Evolutionary conservation across 768 basidiomycete genomes (phyloP).

Genomic region (Pleurotus ostreatus): DNA sequence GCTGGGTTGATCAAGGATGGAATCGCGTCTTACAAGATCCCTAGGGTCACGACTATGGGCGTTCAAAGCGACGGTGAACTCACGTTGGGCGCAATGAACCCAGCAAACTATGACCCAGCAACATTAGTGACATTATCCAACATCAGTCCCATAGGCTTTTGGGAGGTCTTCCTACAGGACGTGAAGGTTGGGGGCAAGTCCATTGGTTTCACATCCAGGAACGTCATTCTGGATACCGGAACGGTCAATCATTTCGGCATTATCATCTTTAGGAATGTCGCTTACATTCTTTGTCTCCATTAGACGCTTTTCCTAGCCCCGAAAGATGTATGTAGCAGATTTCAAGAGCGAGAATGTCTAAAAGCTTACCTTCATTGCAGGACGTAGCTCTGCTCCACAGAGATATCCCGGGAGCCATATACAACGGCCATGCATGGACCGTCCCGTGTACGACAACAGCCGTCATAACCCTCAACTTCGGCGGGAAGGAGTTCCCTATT

Average conservation of each 20-base stretch:
- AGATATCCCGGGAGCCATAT: slow-evolving; percentile 50
- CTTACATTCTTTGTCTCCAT: neutral
- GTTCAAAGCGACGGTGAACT: slow-evolving; percentile 54
- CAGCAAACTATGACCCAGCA: slow-evolving; percentile 43
- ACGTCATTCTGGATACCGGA: slow-evolving; percentile 51
- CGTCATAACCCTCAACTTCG: slow-evolving; percentile 52
- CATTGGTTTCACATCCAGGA: slow-evolving; percentile 39
- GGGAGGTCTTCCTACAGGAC: slow-evolving; percentile 54
- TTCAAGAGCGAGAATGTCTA: slow-evolving; percentile 5
- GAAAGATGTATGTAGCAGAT: slow-evolving; percentile 5
- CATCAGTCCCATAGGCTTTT: slow-evolving; percentile 53
- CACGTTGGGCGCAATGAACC: slow-evolving; percentile 57
- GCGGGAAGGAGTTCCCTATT: slow-evolving; percentile 55
- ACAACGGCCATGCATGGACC: slow-evolving; percentile 47
- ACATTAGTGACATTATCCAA: slow-evolving; percentile 47
- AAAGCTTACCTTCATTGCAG: slow-evolving; percentile 11
- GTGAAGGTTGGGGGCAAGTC: slow-evolving; percentile 45
- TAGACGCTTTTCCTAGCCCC: slow-evolving; percentile 10
- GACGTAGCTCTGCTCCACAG: slow-evolving; percentile 57
- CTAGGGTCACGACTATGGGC: slow-evolving; percentile 46
- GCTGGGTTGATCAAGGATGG: slow-evolving; percentile 45
- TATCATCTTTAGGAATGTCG: neutral
- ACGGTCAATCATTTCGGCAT: slow-evolving; percentile 17
- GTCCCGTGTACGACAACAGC: slow-evolving; percentile 62
- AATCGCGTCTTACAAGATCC: slow-evolving; percentile 67